These are phyloP conservation scores for Sugiyamaella qingdaonensis DNA, from an alignment of 805 yeast genomes.

Conservation along the genomic window DNA sequence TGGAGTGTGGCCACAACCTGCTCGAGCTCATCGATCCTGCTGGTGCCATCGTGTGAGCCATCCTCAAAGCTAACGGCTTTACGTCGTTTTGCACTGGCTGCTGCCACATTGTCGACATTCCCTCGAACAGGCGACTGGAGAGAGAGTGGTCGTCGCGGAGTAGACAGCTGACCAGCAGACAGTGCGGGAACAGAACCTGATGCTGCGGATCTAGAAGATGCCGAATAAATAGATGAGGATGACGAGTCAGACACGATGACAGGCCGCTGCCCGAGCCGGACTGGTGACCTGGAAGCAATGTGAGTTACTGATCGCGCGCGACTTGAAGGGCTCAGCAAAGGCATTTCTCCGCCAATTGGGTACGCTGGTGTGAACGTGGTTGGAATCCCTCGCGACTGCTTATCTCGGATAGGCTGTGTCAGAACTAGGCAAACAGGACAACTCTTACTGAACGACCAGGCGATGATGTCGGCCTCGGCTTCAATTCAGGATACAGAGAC, in stretches of 20 bases:
- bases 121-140: neutral
- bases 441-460: neutral
- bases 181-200: neutral
- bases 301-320: neutral
- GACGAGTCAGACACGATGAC: neutral
- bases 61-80: conserved; percentile 4
- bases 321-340: neutral
- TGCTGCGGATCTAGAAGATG: neutral
- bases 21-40: neutral
- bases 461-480: neutral
- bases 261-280: neutral
- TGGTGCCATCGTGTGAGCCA: neutral
- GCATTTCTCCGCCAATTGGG: conserved; percentile 3
- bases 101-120: neutral
- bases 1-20: conserved; percentile 7
- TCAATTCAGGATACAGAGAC: neutral
- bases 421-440: neutral
- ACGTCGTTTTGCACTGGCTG: neutral
- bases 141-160: neutral
- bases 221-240: neutral
- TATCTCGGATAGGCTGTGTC: conserved; percentile 2
- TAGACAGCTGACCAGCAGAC: neutral
- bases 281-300: neutral
- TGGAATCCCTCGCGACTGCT: neutral
- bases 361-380: conserved; percentile 5